phyloP scores from a whole-genome alignment of 148 eudicot species.

The Vaccinium vitisidaea region DNA sequence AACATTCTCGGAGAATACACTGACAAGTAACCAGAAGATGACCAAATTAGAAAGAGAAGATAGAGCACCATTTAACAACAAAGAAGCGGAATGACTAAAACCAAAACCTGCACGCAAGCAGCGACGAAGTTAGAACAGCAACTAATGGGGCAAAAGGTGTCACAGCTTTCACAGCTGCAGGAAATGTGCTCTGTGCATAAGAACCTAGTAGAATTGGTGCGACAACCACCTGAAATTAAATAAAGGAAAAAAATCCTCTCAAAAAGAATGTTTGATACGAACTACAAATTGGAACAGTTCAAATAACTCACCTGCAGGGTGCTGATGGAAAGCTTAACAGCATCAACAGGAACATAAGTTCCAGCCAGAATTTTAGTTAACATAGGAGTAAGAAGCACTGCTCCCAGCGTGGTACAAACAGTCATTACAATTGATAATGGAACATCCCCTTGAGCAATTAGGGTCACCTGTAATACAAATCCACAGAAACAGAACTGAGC shows the following conservation, averaged over 20 bases:
- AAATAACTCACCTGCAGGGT: slow-evolving; percentile 56
- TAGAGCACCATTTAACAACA: slow-evolving; percentile 1
- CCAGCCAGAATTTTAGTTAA: slow-evolving; percentile 58
- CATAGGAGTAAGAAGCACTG: slow-evolving; percentile 66
- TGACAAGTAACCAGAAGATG: slow-evolving; percentile 21
- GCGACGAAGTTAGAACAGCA: slow-evolving; percentile 57
- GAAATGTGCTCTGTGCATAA: slow-evolving; percentile 52
- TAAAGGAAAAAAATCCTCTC: neutral
- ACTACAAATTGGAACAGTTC: neutral
- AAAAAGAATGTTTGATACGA: neutral
- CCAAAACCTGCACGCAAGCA: slow-evolving; percentile 67
- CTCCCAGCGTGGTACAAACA: slow-evolving; percentile 61
- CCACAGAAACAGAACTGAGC: slow-evolving; percentile 29
- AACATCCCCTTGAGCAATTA: slow-evolving; percentile 71
- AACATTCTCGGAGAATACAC: slow-evolving; percentile 69
- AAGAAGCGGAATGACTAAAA: neutral
- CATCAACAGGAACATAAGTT: slow-evolving; percentile 63
- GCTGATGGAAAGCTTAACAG: slow-evolving; percentile 61
- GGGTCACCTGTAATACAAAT: slow-evolving; percentile 60
- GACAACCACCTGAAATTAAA: slow-evolving; percentile 55
- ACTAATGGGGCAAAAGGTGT: slow-evolving; percentile 56
- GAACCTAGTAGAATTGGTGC: slow-evolving; percentile 67
- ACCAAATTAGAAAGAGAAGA: neutral
- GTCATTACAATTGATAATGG: slow-evolving; percentile 71
- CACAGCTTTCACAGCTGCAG: slow-evolving; percentile 43